phyloP scores from a whole-genome alignment of 1,284 basidiomycete genomes.

The Bondarzewia mesenterica region DNA sequence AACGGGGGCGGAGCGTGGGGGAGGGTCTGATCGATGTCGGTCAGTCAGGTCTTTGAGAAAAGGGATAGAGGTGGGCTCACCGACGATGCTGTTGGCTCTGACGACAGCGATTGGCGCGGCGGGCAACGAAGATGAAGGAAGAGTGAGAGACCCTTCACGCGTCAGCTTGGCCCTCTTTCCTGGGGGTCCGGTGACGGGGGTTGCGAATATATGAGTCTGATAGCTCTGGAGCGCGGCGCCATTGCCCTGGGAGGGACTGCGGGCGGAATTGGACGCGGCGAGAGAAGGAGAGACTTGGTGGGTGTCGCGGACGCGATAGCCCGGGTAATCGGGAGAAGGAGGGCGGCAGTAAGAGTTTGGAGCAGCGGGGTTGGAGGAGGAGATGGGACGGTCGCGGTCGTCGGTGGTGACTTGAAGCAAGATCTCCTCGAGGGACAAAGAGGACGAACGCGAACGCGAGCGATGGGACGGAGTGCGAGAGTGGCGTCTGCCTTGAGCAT shows the following conservation, averaged over 20 bases:
- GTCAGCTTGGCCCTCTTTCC: constrained; percentile 44
- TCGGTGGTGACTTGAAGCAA: constrained; percentile 45
- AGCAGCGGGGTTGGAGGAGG: constrained; percentile 11
- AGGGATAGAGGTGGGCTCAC: background rate
- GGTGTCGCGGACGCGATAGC: constrained; percentile 2
- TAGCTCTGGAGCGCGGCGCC: constrained; percentile 11
- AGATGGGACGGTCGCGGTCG: constrained; percentile 16
- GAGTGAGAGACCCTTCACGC: background rate
- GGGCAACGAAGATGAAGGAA: background rate
- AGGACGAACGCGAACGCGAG: constrained; percentile 20
- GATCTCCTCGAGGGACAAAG: constrained; percentile 50
- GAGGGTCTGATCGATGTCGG: background rate
- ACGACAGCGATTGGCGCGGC: too few relatives aligned
- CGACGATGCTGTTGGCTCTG: constrained; percentile 5
- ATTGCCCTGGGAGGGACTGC: constrained; percentile 12
- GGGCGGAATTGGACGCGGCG: constrained; percentile 17
- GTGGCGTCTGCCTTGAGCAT: constrained; percentile 16
- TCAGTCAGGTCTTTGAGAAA: background rate
- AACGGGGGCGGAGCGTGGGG: background rate
- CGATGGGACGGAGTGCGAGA: constrained; percentile 19
- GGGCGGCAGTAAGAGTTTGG: constrained; percentile 6
- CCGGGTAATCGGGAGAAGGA: background rate
- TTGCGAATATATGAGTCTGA: constrained; percentile 57
- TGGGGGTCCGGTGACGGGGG: constrained; percentile 59
- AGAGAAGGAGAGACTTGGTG: constrained; percentile 18